These are phyloP conservation scores for Vicia sativa DNA, from an alignment of 306 rosid genomes.

Conservation along the genomic window DNA sequence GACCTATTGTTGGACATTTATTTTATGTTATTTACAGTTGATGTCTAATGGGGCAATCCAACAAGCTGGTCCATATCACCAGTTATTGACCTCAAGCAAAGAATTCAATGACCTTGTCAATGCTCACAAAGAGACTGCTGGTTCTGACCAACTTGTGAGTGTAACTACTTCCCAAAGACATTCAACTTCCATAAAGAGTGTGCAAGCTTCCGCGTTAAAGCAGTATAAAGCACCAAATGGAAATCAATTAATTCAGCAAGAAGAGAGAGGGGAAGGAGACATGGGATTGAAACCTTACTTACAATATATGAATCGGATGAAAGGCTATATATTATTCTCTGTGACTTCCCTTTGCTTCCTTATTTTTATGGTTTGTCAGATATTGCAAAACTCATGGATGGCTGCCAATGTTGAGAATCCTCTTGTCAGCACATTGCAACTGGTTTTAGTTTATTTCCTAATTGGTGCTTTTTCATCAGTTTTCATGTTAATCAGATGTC, in stretches of 20 bases:
- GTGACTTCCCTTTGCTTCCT: conserved; percentile 31
- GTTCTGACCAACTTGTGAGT: conserved; percentile 33
- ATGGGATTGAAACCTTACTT: conserved; percentile 54
- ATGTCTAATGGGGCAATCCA: conserved; percentile 55
- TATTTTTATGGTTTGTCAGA: conserved; percentile 41
- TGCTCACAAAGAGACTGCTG: conserved; percentile 54
- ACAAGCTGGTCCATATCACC: conserved; percentile 50
- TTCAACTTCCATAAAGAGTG: conserved; percentile 25
- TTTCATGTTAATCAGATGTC: conserved; percentile 41
- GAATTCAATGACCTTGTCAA: conserved; percentile 64
- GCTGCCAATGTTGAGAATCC: no score
- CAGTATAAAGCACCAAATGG: conserved; percentile 10
- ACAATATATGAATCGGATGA: conserved; percentile 52
- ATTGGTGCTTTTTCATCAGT: conserved; percentile 36
- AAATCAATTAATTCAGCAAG: conserved; percentile 53
- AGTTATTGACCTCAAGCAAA: conserved; percentile 43
- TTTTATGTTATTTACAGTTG: conserved; percentile 39
- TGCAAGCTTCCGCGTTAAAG: conserved; percentile 18
- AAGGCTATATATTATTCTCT: conserved; percentile 46
- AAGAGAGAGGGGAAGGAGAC: conserved; percentile 59
- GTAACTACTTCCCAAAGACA: conserved; percentile 2
- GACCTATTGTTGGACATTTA: no score
- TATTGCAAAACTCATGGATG: background rate
- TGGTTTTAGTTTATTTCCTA: conserved; percentile 38
- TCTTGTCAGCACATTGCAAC: no score